Evolutionary conservation across 148 eudicot genomes (phyloP).

Genomic region (Simmondsia chinensis): DNA sequence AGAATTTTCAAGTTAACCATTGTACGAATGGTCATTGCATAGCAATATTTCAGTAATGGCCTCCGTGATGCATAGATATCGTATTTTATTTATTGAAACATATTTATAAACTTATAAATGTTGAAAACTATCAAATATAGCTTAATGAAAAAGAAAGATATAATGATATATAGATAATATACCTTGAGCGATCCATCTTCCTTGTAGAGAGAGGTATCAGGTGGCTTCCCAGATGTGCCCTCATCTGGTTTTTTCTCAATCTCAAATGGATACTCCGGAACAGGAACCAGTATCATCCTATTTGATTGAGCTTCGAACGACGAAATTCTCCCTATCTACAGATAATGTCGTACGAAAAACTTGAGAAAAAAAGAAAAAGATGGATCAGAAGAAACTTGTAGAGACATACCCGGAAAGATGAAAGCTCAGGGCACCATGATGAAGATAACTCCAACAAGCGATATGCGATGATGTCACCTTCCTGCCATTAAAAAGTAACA

Average conservation of each 20-base stretch:
- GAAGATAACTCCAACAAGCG: constrained; percentile 82
- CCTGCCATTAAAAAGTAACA: constrained; percentile 37
- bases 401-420: constrained; percentile 42
- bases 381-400: neutral
- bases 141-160: neutral
- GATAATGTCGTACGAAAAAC: neutral
- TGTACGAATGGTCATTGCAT: too few relatives aligned
- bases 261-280: constrained; percentile 62
- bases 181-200: constrained; percentile 98
- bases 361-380: neutral
- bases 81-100: too few relatives aligned
- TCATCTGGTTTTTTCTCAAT: constrained; percentile 36
- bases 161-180: constrained; percentile 8
- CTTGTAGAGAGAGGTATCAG: constrained; percentile 41
- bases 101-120: too few relatives aligned
- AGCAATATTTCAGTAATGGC: too few relatives aligned
- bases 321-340: constrained; percentile 69
- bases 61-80: too few relatives aligned
- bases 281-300: constrained; percentile 41
- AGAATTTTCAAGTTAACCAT: too few relatives aligned
- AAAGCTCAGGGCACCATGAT: constrained; percentile 75
- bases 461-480: constrained; percentile 81
- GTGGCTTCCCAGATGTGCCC: constrained; percentile 31
- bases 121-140: too few relatives aligned
- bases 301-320: constrained; percentile 33